Conservation (phyloP, 768 basidiomycete genomes). For the Suillus fuscotomentosus region DNA sequence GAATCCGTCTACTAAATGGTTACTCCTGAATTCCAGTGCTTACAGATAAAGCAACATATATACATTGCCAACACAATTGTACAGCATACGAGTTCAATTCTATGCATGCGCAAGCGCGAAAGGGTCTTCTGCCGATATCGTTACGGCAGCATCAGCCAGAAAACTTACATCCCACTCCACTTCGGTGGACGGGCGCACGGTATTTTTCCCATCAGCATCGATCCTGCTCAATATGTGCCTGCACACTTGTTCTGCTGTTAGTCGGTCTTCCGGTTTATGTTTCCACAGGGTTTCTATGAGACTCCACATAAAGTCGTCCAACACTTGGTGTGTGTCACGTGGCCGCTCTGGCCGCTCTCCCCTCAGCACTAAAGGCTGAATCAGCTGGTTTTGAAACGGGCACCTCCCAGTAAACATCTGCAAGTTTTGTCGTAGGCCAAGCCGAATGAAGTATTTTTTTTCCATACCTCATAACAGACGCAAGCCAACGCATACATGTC, state of each 20-base stretch:
- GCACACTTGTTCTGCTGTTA: constrained; percentile 1
- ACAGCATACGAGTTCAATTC: too few relatives aligned
- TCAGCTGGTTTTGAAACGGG: neutral
- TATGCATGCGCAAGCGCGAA: too few relatives aligned
- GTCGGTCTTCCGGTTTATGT: neutral
- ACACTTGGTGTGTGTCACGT: neutral
- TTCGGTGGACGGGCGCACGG: neutral
- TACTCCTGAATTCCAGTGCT: too few relatives aligned
- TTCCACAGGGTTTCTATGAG: constrained; percentile 2
- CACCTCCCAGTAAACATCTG: constrained; percentile 3
- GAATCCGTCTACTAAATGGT: too few relatives aligned
- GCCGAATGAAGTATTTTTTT: neutral
- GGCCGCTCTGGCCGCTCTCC: neutral
- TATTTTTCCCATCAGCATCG: neutral
- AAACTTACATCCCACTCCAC: constrained; percentile 1
- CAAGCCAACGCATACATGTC: constrained; percentile 44
- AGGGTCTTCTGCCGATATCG: neutral
- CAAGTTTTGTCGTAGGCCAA: neutral
- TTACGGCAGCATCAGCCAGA: neutral
- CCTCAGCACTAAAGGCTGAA: neutral
- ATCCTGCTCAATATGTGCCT: neutral
- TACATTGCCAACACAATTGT: too few relatives aligned
- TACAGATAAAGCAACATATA: too few relatives aligned
- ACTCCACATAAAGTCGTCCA: constrained; percentile 8
- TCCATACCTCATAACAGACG: constrained; percentile 38